Evolutionary conservation across 192 early-diverging fungal genomes (phyloP).

Genomic region (Coemansia asiatica): DNA sequence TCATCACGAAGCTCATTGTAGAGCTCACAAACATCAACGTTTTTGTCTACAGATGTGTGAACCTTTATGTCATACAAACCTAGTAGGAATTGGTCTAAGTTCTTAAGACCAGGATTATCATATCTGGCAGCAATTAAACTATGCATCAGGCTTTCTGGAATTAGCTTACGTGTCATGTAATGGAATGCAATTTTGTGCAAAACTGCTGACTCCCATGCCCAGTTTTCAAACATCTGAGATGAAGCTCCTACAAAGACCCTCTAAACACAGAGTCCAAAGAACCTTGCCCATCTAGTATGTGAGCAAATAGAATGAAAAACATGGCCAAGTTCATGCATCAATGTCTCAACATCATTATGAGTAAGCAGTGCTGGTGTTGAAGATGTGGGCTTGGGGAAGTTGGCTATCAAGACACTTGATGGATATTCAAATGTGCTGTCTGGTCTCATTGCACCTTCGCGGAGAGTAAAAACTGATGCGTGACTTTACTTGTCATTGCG

Average conservation of each 20-base stretch:
- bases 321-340: constrained; percentile 81
- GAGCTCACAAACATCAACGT: constrained; percentile 27
- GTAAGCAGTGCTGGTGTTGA: constrained; percentile 64
- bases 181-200: constrained; percentile 59
- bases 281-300: constrained; percentile 61
- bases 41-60: constrained; percentile 56
- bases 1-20: constrained; percentile 36
- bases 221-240: constrained; percentile 79
- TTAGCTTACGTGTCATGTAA: constrained; percentile 61
- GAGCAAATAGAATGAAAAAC: constrained; percentile 65
- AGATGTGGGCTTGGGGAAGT: constrained; percentile 58
- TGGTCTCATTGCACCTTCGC: constrained; percentile 56
- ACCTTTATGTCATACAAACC: constrained; percentile 70
- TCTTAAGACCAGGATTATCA: constrained; percentile 63
- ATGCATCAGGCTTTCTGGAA: constrained; percentile 65
- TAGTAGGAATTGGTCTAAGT: constrained; percentile 68
- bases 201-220: constrained; percentile 59
- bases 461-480: constrained; percentile 69
- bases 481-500: constrained; percentile 66
- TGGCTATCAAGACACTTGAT: constrained; percentile 60
- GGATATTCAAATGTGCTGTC: constrained; percentile 56
- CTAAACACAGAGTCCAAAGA: constrained; percentile 65
- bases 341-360: constrained; percentile 70
- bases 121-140: constrained; percentile 64
- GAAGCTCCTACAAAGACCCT: constrained; percentile 82